Conservation (phyloP, 2,329 filamentous ascomycete species). For the Remersonia thermophila region DNA sequence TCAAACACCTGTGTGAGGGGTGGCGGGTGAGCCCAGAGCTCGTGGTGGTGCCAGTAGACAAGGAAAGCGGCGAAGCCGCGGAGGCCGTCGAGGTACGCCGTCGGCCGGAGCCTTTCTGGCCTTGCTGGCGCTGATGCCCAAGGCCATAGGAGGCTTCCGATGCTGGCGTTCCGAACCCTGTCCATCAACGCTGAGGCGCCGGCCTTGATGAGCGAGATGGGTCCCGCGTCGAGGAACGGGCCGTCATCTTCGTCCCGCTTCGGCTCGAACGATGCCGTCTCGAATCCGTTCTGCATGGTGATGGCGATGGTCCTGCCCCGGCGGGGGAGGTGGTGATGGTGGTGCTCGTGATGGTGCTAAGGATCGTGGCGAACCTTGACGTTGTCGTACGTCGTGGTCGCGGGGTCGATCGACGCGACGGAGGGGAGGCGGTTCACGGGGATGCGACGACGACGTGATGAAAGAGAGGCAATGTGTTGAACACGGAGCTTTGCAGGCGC, state of each 20-base stretch:
- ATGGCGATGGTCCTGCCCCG: too few relatives aligned
- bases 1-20: conserved; percentile 31
- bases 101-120: conserved; percentile 29
- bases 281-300: conserved; percentile 9
- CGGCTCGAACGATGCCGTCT: conserved; percentile 5
- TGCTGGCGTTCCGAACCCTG: conserved; percentile 2
- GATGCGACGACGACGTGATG: too few relatives aligned
- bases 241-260: conserved; percentile 4
- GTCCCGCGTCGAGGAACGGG: not conserved
- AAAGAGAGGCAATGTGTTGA: too few relatives aligned
- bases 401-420: not conserved
- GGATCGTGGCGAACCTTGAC: not conserved
- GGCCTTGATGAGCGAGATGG: not conserved
- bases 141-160: conserved; percentile 7
- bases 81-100: conserved; percentile 53
- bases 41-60: conserved; percentile 52
- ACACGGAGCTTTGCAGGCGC: too few relatives aligned
- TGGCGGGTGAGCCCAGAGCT: conserved; percentile 42
- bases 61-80: conserved; percentile 55
- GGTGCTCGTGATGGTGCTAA: not conserved
- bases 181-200: conserved; percentile 4
- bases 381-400: not conserved
- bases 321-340: not conserved
- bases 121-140: conserved; percentile 9
- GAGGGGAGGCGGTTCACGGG: too few relatives aligned